Evolutionary conservation across 169 alveolate species (phyloP).

Genomic region (Babesia ovata): DNA sequence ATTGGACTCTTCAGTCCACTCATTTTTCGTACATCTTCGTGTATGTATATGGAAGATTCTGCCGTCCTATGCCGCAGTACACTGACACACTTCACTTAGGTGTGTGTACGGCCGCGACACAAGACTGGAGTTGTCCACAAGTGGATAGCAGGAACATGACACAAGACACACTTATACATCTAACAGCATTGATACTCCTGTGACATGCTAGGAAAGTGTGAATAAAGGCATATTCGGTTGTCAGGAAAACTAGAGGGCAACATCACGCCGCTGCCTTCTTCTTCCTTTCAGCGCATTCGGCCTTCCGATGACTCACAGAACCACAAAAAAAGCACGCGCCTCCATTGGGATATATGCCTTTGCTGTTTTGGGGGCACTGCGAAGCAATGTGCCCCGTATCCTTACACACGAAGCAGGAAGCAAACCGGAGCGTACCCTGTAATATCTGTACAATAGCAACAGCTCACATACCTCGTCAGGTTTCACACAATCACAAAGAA

Average conservation of each 20-base stretch:
- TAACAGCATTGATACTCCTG: background rate
- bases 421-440: constrained; percentile 54
- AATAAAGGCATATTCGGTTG: too few species aligned
- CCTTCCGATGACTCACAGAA: constrained; percentile 66
- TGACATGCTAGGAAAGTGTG: background rate
- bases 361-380: constrained; percentile 66
- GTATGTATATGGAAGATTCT: background rate
- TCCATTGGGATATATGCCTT: constrained; percentile 75
- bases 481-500: constrained; percentile 41
- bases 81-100: background rate
- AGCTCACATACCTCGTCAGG: background rate
- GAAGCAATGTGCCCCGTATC: constrained; percentile 74
- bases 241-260: background rate
- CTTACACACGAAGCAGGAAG: constrained; percentile 69
- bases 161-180: background rate
- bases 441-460: background rate
- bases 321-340: constrained; percentile 74
- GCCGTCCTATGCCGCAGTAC: background rate
- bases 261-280: constrained; percentile 4
- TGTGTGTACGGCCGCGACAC: constrained; percentile 6
- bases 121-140: background rate
- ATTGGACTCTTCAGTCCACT: constrained; percentile 25
- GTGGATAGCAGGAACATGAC: background rate
- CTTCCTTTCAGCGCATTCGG: constrained; percentile 58
- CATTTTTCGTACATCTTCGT: constrained; percentile 24